Conservation (phyloP, 2,329 filamentous ascomycete species). For the Pestalotiopsis sp. region DNA sequence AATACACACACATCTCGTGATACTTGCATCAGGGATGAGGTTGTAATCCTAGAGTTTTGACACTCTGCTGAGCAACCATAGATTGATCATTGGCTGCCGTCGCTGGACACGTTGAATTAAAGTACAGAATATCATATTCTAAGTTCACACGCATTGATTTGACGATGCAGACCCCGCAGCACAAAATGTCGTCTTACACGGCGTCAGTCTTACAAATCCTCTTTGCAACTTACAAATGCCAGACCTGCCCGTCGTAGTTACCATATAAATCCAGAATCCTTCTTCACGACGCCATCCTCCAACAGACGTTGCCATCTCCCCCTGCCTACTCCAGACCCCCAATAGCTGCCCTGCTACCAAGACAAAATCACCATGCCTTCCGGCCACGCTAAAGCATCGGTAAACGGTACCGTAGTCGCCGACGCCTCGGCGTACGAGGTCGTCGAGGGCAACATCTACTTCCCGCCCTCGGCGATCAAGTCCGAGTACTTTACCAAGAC, state of each 20-base stretch:
- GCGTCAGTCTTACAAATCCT: background rate
- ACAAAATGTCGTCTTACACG: background rate
- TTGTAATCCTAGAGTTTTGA: too few relatives aligned
- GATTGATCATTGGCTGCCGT: too few relatives aligned
- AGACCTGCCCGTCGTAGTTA: background rate
- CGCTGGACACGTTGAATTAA: background rate
- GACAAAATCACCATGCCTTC: conserved; percentile 23
- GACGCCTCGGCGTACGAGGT: conserved; percentile 54
- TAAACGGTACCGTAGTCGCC: conserved; percentile 53
- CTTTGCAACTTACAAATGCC: background rate
- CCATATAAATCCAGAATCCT: background rate
- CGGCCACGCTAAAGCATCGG: conserved; percentile 43
- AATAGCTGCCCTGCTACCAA: too few relatives aligned
- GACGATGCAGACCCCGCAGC: background rate
- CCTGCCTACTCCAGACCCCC: background rate
- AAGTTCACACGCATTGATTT: background rate
- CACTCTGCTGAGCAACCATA: too few relatives aligned
- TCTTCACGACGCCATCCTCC: background rate
- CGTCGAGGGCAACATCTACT: conserved; percentile 63
- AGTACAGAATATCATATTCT: background rate
- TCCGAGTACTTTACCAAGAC: conserved; percentile 47
- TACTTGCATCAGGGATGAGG: too few relatives aligned
- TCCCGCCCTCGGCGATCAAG: conserved; percentile 48
- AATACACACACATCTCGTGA: too few relatives aligned
- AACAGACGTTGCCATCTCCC: background rate